Evolutionary conservation across 129 eudicot species (phyloP), one percentile per base, ranked within the genome.

Genomic region (Escallonia rubra): DNA sequence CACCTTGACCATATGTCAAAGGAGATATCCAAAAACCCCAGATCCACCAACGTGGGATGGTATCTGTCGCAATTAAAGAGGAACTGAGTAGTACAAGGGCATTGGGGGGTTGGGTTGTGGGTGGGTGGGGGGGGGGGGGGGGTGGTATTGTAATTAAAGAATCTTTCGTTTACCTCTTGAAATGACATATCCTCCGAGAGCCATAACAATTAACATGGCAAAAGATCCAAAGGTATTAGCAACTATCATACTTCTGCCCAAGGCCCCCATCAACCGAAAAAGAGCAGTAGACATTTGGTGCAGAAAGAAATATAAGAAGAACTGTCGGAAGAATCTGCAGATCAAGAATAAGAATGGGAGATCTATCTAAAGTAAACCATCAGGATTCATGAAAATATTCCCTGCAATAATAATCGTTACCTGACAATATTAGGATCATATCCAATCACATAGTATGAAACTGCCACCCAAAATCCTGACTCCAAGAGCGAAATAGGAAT

Each of bases 21-120:
- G 99, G 99, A 80, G 99, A 93, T 71, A 93, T 63, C 99, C 99
- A 93, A 74, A 77, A 86, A 44, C 99, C 99, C 99, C 99, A 93
- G 41, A 89, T 79, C 99, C 99, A 93, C 99, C 99, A 93, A 9
- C 74, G 67, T 63, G 96, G 92, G 44, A 93, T 93, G 55, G 95
- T 86, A 75, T 89, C 99, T 93, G 90, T 84, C 66, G 60, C 74
- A 71, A 61, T 12, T 43, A 62, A 50, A 16, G 48, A 72, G 55
- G 41, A 63, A 72, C 13, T 41, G 48, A 45, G 50, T 38, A 34
- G 34, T 23, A 23, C 34, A 0, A 23, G 1, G 34, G 34, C 34
- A 23, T 23, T 23, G 34, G 34, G 1, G 0, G 0, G 34, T 0
- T 1, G 34, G 34, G 34, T n/a, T n/a, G n/a, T n/a, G n/a, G 34